phyloP scores from a whole-genome alignment of 306 rosid species.

The Ochetophila trinervis region DNA sequence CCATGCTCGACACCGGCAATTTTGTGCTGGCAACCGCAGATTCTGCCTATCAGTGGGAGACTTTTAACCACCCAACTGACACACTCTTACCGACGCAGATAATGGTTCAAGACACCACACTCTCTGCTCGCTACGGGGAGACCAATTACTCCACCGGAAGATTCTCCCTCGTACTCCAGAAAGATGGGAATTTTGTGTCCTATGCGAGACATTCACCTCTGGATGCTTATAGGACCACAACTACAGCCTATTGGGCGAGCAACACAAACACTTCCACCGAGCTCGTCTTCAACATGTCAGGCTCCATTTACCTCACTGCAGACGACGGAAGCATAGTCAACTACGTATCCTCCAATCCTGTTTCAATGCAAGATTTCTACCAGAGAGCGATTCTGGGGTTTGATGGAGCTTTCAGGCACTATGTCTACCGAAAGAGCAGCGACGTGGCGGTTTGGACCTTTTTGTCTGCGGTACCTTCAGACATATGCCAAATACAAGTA shows the following conservation, averaged over 20 bases:
- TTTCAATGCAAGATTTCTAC: conserved; percentile 14
- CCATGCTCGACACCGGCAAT: conserved; percentile 58
- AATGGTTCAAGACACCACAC: neutral
- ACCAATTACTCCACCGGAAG: conserved; percentile 45
- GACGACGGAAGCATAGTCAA: neutral
- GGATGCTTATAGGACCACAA: neutral
- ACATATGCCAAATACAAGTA: conserved; percentile 4
- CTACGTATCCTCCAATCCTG: neutral
- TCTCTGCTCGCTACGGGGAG: conserved; percentile 29
- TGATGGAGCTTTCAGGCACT: conserved; percentile 52
- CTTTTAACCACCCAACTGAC: conserved; percentile 53
- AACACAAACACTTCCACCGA: neutral
- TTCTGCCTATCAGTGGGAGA: conserved; percentile 38
- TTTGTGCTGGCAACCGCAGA: conserved; percentile 32
- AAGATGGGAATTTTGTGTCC: conserved; percentile 16
- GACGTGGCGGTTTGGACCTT: conserved; percentile 1
- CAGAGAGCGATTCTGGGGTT: conserved; percentile 53
- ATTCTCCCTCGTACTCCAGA: conserved; percentile 20
- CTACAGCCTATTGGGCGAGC: neutral
- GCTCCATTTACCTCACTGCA: conserved; percentile 24
- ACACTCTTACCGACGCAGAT: conserved; percentile 55
- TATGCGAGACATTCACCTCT: conserved; percentile 34
- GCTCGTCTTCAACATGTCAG: conserved; percentile 37
- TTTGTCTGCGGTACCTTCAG: neutral
- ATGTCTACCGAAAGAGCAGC: conserved; percentile 9